phyloP scores from a whole-genome alignment of 768 basidiomycete genomes.

The Trametes cingulata region DNA sequence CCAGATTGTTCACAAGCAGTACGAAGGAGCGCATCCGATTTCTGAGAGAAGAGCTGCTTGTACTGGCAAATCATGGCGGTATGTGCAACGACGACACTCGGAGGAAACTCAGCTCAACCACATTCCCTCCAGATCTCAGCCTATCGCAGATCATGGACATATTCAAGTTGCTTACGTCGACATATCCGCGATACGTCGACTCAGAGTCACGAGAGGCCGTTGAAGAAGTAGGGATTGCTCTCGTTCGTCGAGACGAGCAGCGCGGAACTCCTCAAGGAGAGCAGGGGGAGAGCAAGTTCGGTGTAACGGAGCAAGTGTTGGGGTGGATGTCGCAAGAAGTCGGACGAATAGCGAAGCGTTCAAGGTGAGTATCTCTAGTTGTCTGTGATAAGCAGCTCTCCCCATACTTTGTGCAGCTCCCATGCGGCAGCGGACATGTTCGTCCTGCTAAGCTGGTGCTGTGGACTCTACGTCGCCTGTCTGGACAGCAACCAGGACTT shows the following conservation, averaged over 20 bases:
- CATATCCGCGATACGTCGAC: constrained; percentile 81
- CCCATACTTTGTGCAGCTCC: constrained; percentile 15
- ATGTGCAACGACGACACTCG: constrained; percentile 3
- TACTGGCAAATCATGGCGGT: constrained; percentile 61
- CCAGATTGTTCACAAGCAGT: constrained; percentile 48
- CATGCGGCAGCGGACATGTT: constrained; percentile 61
- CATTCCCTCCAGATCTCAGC: constrained; percentile 50
- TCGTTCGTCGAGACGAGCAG: constrained; percentile 66
- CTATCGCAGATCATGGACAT: constrained; percentile 66
- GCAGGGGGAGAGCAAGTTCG: constrained; percentile 47
- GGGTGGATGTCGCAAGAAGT: constrained; percentile 78
- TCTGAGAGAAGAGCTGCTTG: constrained; percentile 59
- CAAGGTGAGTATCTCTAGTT: constrained; percentile 50
- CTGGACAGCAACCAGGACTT: constrained; percentile 47
- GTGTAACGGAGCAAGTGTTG: constrained; percentile 68
- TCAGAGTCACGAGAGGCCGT: constrained; percentile 68
- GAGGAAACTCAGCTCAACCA: not conserved
- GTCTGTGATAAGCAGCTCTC: not conserved
- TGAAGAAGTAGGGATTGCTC: constrained; percentile 60
- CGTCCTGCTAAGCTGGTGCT: constrained; percentile 72
- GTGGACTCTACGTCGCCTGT: constrained; percentile 59
- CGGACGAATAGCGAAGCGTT: constrained; percentile 52
- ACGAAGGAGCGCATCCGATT: constrained; percentile 60
- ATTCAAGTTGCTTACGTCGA: constrained; percentile 70
- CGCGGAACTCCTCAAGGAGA: constrained; percentile 43